Conservation (phyloP, 768 basidiomycete genomes). For the Lepiota venenata region DNA sequence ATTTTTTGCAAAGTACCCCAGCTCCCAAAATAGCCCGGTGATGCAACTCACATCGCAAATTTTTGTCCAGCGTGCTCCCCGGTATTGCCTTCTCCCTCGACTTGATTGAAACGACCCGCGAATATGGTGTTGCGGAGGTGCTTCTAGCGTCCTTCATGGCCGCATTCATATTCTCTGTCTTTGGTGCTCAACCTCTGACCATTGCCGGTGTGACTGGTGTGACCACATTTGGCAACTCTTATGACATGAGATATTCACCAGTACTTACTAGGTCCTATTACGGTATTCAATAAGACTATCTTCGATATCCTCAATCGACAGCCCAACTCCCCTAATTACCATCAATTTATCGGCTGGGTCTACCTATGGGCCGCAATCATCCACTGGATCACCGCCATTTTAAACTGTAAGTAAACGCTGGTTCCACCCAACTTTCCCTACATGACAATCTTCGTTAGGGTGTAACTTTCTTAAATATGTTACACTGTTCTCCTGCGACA, state of each 20-base stretch:
- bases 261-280: constrained; percentile 69
- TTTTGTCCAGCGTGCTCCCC: constrained; percentile 64
- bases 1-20: constrained; percentile 72
- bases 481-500: constrained; percentile 88
- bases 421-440: not conserved
- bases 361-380: constrained; percentile 88
- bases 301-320: constrained; percentile 65
- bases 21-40: too few relatives aligned
- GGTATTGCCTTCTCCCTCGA: constrained; percentile 92
- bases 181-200: constrained; percentile 88
- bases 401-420: constrained; percentile 56
- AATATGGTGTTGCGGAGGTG: constrained; percentile 90
- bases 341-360: constrained; percentile 90
- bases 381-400: constrained; percentile 76
- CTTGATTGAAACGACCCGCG: constrained; percentile 84
- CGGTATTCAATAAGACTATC: constrained; percentile 90
- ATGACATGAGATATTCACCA: not conserved
- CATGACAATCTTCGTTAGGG: constrained; percentile 36
- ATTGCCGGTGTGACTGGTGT: constrained; percentile 88
- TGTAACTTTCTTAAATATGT: constrained; percentile 86
- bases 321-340: constrained; percentile 64
- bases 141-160: constrained; percentile 85
- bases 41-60: not conserved
- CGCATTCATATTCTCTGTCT: constrained; percentile 80
- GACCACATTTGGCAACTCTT: constrained; percentile 1